Conservation (phyloP, 495 filamentous ascomycete species). For the Zalerion maritima region DNA sequence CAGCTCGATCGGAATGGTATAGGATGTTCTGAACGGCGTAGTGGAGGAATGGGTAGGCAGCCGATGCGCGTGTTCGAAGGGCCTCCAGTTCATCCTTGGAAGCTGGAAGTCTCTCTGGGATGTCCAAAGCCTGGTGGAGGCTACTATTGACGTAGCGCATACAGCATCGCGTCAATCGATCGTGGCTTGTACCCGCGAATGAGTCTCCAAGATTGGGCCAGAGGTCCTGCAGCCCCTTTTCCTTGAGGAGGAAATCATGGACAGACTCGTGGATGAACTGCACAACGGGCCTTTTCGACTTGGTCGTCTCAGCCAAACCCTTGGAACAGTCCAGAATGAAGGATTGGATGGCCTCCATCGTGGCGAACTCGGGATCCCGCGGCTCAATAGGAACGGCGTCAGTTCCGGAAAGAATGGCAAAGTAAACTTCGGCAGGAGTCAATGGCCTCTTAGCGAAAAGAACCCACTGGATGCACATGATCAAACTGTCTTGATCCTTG, state of each 20-base stretch:
- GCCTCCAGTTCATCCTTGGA: neutral
- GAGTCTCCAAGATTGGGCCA: conserved; percentile 17
- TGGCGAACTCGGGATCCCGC: conserved; percentile 2
- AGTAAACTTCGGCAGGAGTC: conserved; percentile 17
- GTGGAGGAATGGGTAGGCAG: conserved; percentile 5
- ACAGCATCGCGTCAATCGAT: conserved; percentile 23
- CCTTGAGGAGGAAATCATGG: conserved; percentile 26
- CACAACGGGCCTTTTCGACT: conserved; percentile 11
- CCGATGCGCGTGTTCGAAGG: neutral
- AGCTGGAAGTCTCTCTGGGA: neutral
- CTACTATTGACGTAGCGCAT: conserved; percentile 9
- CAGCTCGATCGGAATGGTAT: conserved; percentile 9
- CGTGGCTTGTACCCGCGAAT: conserved; percentile 17
- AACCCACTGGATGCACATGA: conserved; percentile 25
- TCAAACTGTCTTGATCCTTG: conserved; percentile 8
- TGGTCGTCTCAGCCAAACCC: conserved; percentile 27
- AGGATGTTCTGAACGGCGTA: conserved; percentile 8
- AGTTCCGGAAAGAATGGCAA: conserved; percentile 13
- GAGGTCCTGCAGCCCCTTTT: conserved; percentile 20
- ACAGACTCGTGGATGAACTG: conserved; percentile 40
- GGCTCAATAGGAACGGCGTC: neutral
- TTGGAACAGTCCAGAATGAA: conserved; percentile 26
- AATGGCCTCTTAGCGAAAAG: conserved; percentile 20
- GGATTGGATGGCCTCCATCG: conserved; percentile 8
- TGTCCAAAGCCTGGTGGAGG: neutral